Evolutionary conservation across 345 rosid genomes (phyloP), one percentile per base, ranked within the genome.

Genomic region (Kandelia obovata): DNA sequence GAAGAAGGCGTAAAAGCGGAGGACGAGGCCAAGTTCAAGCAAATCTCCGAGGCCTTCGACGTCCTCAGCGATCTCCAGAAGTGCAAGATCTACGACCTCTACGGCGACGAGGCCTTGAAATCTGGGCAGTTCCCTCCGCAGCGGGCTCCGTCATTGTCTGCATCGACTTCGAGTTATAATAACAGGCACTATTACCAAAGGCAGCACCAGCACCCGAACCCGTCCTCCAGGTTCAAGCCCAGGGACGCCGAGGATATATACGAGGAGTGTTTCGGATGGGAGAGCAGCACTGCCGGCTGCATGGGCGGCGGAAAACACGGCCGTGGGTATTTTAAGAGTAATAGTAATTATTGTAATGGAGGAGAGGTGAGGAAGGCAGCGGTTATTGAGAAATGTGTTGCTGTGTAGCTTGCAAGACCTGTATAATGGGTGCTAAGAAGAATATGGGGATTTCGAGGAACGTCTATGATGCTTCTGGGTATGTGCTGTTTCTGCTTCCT

Each of bases 31-130:
- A 93, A 93, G 73, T 93, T 91, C 87, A 93, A 93, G 78, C 92
- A 81, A 75, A 89, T 93, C 71, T 93, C 98, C 19, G 98, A 91
- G 64, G 98, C 98, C 15, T 82, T 71, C 58, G 85, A 82, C 43
- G 92, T 91, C 62, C 82, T 91, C 16, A 83, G 87, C 61, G 91
- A 89, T 43, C 91, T 90, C 0, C 86, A 79, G 69, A 93, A 93
- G 72, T 89, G 97, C 20, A 96, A 89, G 96, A 91, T 93, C 97
- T 93, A 91, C 81, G 98, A 93, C 76, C 78, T 80, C 34, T 91
- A 84, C 74, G 98, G 96, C 47, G 98, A 93, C 70, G 95, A 93
- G 76, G 91, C 83, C 49, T 87, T 93, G 55, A 93, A 91, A 81
- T 85, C 95, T 57, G 98, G 90, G 3, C 88, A 86, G 67, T 73